Evolutionary conservation across 2,329 filamentous ascomycete genomes (phyloP), one percentile per base, ranked within the genome.

Genomic region (Cladosporium sp.): DNA sequence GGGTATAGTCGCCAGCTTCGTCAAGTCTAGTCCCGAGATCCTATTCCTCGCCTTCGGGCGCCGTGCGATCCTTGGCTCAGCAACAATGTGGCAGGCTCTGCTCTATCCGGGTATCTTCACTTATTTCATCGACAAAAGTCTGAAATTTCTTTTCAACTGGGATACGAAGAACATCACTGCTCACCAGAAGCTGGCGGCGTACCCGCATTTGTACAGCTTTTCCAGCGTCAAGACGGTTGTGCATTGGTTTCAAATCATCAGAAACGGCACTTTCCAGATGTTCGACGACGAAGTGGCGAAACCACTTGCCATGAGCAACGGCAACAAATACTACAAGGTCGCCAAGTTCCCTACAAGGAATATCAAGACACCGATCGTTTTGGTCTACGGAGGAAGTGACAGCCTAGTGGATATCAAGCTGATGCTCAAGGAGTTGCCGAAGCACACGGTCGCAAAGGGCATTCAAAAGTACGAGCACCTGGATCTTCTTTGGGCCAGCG

Each of bases 191-290:
- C 81, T 98, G 14, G 93, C 93, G 2, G 90, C 90, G 1, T 98
- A 98, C 67, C 86, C 92, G 9, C 93, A 98, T 72, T 75, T 98
- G 0, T 98, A 95, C 74, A 96, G 91, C 0, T 97, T 92, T 68
- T 96, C 92, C 0, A 95, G 89, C 68, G 95, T 90, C 53, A 98
- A 98, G 72, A 91, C 86, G 16, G 90, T 98, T 8, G 93, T 98
- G 0, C 93, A 98, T 68, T 98, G 93, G 93, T 98, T 98, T 69
- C 93, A 98, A 68, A 96, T 98, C 66, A 98, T 98, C 63, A 86
- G 93, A 59, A 96, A 92, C 64, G 88, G 89, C 63, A 90, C 84
- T 22, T 97, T 98, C 70, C 93, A 98, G 70, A 96, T 98, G 88
- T 97, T 91, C 69, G 93, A 98, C 66, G 93, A 98, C 66, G 92